Percentiles rank a stretch among this genome's conserved stretches.
Evolutionary conservation across 768 basidiomycete genomes (phyloP).

Genomic region (Lactarius akahatsu): DNA sequence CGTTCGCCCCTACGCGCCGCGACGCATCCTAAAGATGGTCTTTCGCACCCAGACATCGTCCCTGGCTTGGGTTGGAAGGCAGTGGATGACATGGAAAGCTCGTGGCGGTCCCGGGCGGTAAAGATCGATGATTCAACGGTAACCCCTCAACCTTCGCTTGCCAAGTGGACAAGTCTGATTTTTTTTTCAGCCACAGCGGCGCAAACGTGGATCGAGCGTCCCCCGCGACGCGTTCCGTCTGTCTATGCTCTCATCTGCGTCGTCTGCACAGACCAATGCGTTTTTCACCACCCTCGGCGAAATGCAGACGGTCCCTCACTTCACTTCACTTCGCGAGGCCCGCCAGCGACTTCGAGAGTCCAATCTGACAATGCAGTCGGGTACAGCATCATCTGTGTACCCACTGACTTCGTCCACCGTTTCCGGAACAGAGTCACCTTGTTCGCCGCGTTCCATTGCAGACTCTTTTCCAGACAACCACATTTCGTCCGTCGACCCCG

Average conservation of each 20-base stretch:
- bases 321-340: slow-evolving; percentile 29
- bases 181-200: slow-evolving; percentile 14
- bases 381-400: slow-evolving; percentile 74
- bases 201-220: slow-evolving; percentile 30
- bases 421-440: slow-evolving; percentile 61
- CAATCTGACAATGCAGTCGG: slow-evolving; percentile 60
- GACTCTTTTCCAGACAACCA: slow-evolving; percentile 45
- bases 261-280: slow-evolving; percentile 27
- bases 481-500: slow-evolving; percentile 34
- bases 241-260: slow-evolving; percentile 27
- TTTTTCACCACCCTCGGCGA: slow-evolving; percentile 27
- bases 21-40: slow-evolving; percentile 15
- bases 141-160: not conserved
- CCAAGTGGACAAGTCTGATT: slow-evolving; percentile 6
- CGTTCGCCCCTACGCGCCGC: slow-evolving; percentile 29
- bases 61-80: slow-evolving; percentile 22
- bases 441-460: slow-evolving; percentile 60
- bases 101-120: slow-evolving; percentile 25
- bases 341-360: slow-evolving; percentile 43
- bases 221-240: slow-evolving; percentile 30
- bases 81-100: slow-evolving; percentile 26
- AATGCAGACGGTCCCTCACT: slow-evolving; percentile 30
- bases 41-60: slow-evolving; percentile 13
- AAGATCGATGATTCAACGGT: slow-evolving; percentile 27
- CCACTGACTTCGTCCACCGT: slow-evolving; percentile 68